phyloP scores from a whole-genome alignment of 345 rosid genomes.

The Murraya paniculata region DNA sequence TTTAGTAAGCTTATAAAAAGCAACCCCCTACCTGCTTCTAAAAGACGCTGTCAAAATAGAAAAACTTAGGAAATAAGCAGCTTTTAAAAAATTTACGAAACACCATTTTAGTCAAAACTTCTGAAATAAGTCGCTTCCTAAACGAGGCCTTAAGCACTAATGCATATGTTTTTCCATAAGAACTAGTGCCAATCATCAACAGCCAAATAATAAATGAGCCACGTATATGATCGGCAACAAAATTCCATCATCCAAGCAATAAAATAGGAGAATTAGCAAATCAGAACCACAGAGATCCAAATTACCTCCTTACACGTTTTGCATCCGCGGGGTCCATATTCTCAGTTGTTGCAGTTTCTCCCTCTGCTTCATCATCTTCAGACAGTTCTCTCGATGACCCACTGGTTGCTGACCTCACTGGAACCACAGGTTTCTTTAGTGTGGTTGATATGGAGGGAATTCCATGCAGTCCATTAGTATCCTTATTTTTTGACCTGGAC shows the following conservation, averaged over 20 bases:
- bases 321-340: constrained; percentile 64
- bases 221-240: background rate
- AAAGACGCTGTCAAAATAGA: too few species aligned
- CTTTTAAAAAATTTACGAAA: too few species aligned
- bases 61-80: too few species aligned
- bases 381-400: constrained; percentile 81
- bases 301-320: constrained; percentile 83
- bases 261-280: constrained; percentile 4
- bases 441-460: constrained; percentile 30
- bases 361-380: constrained; percentile 79
- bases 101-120: too few species aligned
- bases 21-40: too few species aligned
- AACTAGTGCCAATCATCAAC: background rate
- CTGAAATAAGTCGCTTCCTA: too few species aligned
- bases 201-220: background rate
- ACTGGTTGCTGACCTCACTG: constrained; percentile 53
- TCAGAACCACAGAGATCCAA: background rate
- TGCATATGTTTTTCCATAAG: background rate
- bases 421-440: constrained; percentile 39
- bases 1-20: too few species aligned
- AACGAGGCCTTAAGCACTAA: background rate
- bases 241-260: background rate
- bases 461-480: constrained; percentile 27
- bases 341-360: constrained; percentile 61
- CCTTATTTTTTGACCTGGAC: constrained; percentile 34